Evolutionary conservation across 1,284 basidiomycete species (phyloP).

Genomic region (Cystobasidium slooffiae): DNA sequence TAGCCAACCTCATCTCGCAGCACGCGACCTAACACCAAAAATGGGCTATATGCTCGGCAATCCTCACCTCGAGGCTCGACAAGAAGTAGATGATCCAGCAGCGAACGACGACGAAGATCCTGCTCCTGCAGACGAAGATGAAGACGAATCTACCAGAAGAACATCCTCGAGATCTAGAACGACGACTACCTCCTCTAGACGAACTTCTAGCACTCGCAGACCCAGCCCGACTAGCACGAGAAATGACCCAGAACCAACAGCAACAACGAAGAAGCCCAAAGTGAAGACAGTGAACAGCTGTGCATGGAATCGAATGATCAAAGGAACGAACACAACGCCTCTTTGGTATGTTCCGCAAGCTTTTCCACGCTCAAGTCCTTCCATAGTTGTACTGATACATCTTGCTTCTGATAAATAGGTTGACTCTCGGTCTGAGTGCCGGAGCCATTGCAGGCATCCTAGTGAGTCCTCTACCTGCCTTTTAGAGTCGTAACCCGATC

Average conservation of each 20-base stretch:
- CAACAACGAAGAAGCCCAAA: background rate
- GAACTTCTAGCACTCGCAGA: background rate
- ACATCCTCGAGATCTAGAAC: background rate
- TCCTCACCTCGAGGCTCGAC: slow-evolving; percentile 1
- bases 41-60: slow-evolving; percentile 16
- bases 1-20: slow-evolving; percentile 4
- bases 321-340: slow-evolving; percentile 30
- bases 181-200: background rate
- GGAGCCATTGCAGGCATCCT: slow-evolving; percentile 32
- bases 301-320: slow-evolving; percentile 23
- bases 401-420: background rate
- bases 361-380: no score
- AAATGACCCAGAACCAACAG: background rate
- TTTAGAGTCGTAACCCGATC: background rate
- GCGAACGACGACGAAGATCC: background rate
- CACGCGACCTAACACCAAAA: background rate
- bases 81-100: slow-evolving; percentile 10
- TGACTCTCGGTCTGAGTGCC: slow-evolving; percentile 24
- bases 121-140: background rate
- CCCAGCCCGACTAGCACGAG: background rate
- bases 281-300: slow-evolving; percentile 2
- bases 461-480: background rate
- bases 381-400: no score
- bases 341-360: slow-evolving; percentile 22
- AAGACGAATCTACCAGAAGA: background rate